Evolutionary conservation across 2,329 filamentous ascomycete species (phyloP), one percentile per base, ranked within the genome.

Genomic region (Penicillium nordicum): DNA sequence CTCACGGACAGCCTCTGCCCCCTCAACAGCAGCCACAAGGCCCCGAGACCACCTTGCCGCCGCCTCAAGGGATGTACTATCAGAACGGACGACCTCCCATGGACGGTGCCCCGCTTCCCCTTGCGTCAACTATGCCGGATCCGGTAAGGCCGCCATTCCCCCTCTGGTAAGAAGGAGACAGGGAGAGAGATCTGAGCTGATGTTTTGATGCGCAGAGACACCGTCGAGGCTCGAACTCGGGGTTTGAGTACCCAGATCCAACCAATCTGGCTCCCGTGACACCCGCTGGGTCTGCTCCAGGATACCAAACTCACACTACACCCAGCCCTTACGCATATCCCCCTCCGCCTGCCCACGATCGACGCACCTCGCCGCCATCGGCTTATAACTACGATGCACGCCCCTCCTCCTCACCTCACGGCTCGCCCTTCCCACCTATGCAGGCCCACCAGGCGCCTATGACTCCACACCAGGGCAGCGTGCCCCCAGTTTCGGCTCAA

Each of bases 1-100:
- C 78, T 21, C 78, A 80, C 60, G 79, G 79, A 23, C 78, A 80
- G 61, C 79, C 77, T 47, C 71, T 79, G 34, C 74, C 76, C 42
- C 74, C 76, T 38, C 72, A 74, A 57, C 77, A 78, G 58, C 74
- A 76, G 60, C 72, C 72, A 36, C 73, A 71, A 49, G 63, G 58
- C n/a, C 63, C 69, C 34, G 69, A 75, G 47, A 63, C 68, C 14
- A 71, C 72, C 32, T 66, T 77, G 30, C 75, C 75, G 41, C 73
- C 73, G 47, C 74, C 74, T 41, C 72, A 72, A 63, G 71, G 71
- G 58, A 69, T 76, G 70, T 76, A 76, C 53, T 68, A 67, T 53
- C 66, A 73, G n/a, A 77, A 77, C 58, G 68, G 67, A 52, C 64
- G 67, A 51, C 46, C 60, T 27, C 67, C 67, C 30, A 53, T 67